These are phyloP conservation scores for Daldinia concentrica DNA, from an alignment of 495 filamentous ascomycete species.

Conservation along the genomic window DNA sequence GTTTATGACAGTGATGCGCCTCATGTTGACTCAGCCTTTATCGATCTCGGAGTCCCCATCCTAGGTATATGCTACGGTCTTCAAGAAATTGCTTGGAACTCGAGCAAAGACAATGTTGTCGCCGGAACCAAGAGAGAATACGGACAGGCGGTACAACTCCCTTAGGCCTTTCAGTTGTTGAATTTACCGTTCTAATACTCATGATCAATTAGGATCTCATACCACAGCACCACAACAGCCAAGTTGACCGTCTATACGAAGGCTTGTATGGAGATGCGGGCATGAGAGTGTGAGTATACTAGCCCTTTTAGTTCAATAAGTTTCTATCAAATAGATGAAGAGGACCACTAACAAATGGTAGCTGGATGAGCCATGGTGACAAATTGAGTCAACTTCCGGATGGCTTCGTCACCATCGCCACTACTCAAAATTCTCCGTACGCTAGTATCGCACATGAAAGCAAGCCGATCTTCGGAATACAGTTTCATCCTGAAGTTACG, in stretches of 20 bases:
- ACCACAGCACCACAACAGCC: slow-evolving; percentile 58
- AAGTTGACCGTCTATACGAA: slow-evolving; percentile 77
- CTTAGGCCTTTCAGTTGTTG: not conserved
- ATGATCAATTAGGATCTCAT: slow-evolving; percentile 54
- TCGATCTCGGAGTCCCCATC: slow-evolving; percentile 80
- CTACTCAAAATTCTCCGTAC: slow-evolving; percentile 76
- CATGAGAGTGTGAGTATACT: slow-evolving; percentile 50
- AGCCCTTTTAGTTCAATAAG: not conserved
- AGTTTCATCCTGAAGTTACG: slow-evolving; percentile 89
- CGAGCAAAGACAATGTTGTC: slow-evolving; percentile 72
- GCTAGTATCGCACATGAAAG: slow-evolving; percentile 81
- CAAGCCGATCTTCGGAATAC: slow-evolving; percentile 77
- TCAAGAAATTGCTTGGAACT: slow-evolving; percentile 83
- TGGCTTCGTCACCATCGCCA: slow-evolving; percentile 76
- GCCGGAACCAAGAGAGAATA: slow-evolving; percentile 78
- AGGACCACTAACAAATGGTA: slow-evolving; percentile 46
- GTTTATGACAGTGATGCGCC: slow-evolving; percentile 73
- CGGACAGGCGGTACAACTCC: slow-evolving; percentile 63
- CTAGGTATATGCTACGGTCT: slow-evolving; percentile 82
- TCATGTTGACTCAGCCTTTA: slow-evolving; percentile 76
- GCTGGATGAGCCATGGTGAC: slow-evolving; percentile 89
- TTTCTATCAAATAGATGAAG: not conserved
- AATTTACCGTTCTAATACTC: slow-evolving; percentile 40
- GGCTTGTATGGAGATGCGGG: slow-evolving; percentile 65
- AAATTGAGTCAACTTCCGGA: slow-evolving; percentile 78